Evolutionary conservation across 1,284 basidiomycete species (phyloP).

Genomic region (Malassezia arunalokei): DNA sequence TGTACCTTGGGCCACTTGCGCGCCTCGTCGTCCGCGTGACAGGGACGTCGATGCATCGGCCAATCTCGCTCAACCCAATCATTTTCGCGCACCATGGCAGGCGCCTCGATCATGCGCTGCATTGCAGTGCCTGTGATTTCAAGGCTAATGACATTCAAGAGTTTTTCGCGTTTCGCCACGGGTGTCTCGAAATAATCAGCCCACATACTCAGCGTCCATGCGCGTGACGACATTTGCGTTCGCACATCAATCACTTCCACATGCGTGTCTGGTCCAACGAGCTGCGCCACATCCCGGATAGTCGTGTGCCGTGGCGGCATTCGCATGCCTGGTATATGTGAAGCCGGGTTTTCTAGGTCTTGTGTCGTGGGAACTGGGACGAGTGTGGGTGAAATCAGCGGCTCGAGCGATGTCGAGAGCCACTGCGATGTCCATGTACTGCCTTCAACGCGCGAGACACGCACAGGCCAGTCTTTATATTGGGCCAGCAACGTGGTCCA

Average conservation of each 20-base stretch:
- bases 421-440: constrained; percentile 29
- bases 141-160: constrained; percentile 77
- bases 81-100: constrained; percentile 59
- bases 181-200: constrained; percentile 68
- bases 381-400: constrained; percentile 21
- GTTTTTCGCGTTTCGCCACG: constrained; percentile 53
- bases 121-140: constrained; percentile 69
- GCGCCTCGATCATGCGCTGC: constrained; percentile 65
- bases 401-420: constrained; percentile 19
- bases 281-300: constrained; percentile 65
- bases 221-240: constrained; percentile 42
- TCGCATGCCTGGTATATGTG: constrained; percentile 53
- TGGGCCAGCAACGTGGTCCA: constrained; percentile 23
- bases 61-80: constrained; percentile 97
- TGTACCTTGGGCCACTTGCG: constrained; percentile 76
- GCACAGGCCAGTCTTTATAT: constrained; percentile 18
- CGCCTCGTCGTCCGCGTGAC: constrained; percentile 10
- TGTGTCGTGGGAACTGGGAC: constrained; percentile 17
- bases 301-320: constrained; percentile 62
- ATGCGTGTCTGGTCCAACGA: constrained; percentile 52
- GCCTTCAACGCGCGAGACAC: constrained; percentile 21
- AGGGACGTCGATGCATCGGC: constrained; percentile 51
- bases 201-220: constrained; percentile 81
- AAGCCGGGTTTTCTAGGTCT: constrained; percentile 2
- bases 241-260: constrained; percentile 45